Percentiles rank a stretch among this genome's conserved stretches.
These are phyloP conservation scores for Pigoraptor vietnamica DNA, from an alignment of 78 protist species.

Conservation along the genomic window DNA sequence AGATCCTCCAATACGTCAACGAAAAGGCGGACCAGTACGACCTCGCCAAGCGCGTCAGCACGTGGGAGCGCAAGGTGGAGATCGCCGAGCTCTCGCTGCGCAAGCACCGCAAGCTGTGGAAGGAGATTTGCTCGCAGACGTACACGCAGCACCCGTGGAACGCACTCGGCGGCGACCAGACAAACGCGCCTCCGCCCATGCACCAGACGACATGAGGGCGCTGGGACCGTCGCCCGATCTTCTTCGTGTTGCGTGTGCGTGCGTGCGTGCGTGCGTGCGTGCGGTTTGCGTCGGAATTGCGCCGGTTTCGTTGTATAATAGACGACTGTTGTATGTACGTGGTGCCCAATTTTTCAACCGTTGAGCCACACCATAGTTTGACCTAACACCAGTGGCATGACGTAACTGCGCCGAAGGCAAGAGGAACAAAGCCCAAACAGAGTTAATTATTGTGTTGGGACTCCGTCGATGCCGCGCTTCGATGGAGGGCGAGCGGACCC, in stretches of 20 bases:
- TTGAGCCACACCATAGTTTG: too few species aligned
- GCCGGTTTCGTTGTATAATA: not conserved
- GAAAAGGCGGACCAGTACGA: constrained; percentile 36
- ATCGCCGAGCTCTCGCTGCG: constrained; percentile 45
- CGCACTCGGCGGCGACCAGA: too few species aligned
- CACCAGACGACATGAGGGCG: not conserved
- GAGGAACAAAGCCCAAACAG: too few species aligned
- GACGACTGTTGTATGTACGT: not conserved
- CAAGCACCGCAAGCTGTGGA: not conserved
- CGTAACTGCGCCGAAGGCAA: too few species aligned
- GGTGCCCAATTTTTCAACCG: too few species aligned
- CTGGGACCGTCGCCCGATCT: not conserved
- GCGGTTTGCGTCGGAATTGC: not conserved
- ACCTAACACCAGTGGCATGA: too few species aligned
- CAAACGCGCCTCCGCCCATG: not conserved
- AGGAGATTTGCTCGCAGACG: not conserved
- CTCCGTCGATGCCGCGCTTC: not conserved
- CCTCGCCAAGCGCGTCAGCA: constrained; percentile 6
- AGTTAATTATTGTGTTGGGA: too few species aligned
- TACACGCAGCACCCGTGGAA: not conserved
- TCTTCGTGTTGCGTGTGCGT: not conserved
- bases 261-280: not conserved
- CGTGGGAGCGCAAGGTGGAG: constrained; percentile 61
- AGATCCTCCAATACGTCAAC: constrained; percentile 39
- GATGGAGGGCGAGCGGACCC: not conserved